Percentiles rank a stretch among this genome's conserved stretches.
These are phyloP conservation scores for Fusarium euwallaceae DNA, from an alignment of 2,329 filamentous ascomycete species.

Conservation along the genomic window DNA sequence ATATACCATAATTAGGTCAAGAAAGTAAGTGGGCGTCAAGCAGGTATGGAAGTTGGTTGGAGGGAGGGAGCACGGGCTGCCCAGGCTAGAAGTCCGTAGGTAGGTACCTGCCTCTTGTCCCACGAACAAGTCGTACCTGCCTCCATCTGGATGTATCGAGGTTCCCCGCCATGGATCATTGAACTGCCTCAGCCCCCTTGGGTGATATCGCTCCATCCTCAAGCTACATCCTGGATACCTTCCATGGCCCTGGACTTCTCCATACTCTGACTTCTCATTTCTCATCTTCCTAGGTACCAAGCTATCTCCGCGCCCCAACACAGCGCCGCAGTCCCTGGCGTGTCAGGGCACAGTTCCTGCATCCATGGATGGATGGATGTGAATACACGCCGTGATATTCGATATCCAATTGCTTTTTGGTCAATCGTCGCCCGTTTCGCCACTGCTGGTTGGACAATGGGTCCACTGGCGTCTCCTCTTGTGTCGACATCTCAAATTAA, in stretches of 20 bases:
- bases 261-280: constrained; percentile 23
- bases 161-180: constrained; percentile 12
- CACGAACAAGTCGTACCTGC: background rate
- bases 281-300: constrained; percentile 1
- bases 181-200: constrained; percentile 23
- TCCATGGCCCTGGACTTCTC: constrained; percentile 21
- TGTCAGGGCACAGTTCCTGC: constrained; percentile 45
- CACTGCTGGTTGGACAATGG: constrained; percentile 48
- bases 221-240: background rate
- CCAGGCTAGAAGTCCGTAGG: constrained; percentile 2
- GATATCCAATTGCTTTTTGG: constrained; percentile 43
- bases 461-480: constrained; percentile 39
- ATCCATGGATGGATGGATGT: constrained; percentile 23
- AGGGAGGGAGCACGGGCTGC: background rate
- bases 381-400: constrained; percentile 38
- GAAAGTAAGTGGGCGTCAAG: background rate
- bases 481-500: constrained; percentile 39
- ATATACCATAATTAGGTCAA: background rate
- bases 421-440: constrained; percentile 22
- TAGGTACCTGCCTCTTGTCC: background rate
- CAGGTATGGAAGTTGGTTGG: background rate
- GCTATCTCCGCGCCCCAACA: constrained; percentile 24
- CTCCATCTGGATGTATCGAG: constrained; percentile 2
- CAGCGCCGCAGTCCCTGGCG: constrained; percentile 15
- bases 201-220: constrained; percentile 39